A percentile compares a stretch with the other conserved stretches of the same genome.
phyloP scores from a whole-genome alignment of 805 yeast genomes.

The Hanseniaspora hatyaiensis region DNA sequence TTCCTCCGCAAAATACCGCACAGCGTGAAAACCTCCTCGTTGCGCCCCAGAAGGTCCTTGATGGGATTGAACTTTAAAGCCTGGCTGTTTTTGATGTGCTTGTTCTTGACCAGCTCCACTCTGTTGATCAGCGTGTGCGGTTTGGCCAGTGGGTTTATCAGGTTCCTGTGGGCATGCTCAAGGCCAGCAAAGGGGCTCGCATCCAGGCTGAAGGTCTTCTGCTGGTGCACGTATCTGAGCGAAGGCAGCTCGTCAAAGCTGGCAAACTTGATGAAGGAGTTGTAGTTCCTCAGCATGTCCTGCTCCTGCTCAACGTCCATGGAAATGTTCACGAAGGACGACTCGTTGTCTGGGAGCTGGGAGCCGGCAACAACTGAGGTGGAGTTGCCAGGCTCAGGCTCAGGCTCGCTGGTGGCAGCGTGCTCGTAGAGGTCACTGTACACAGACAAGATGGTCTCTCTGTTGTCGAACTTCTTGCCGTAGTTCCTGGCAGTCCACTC shows the following conservation, averaged over 20 bases:
- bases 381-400: slow-evolving; percentile 6
- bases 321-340: not conserved
- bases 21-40: slow-evolving; percentile 60
- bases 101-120: slow-evolving; percentile 38
- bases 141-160: slow-evolving; percentile 5
- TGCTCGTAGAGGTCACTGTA: slow-evolving; percentile 2
- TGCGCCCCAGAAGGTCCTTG: slow-evolving; percentile 77
- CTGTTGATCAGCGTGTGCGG: slow-evolving; percentile 24
- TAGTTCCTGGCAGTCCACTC: slow-evolving; percentile 7
- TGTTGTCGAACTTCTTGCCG: slow-evolving; percentile 7
- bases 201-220: not conserved
- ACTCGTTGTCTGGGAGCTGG: no score
- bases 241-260: slow-evolving; percentile 10
- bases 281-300: slow-evolving; percentile 1
- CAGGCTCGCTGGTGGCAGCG: not conserved
- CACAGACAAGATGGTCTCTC: not conserved
- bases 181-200: not conserved
- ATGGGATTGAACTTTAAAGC: slow-evolving; percentile 51
- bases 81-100: slow-evolving; percentile 3
- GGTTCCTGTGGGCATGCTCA: not conserved
- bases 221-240: not conserved
- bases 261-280: slow-evolving; percentile 1
- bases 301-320: slow-evolving; percentile 8
- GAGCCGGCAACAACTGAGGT: no score
- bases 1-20: slow-evolving; percentile 64